A percentile compares a stretch with the other conserved stretches of the same genome.
Evolutionary conservation across 1,284 basidiomycete species (phyloP).

Genomic region (Austroboletus novae-zelandiae): DNA sequence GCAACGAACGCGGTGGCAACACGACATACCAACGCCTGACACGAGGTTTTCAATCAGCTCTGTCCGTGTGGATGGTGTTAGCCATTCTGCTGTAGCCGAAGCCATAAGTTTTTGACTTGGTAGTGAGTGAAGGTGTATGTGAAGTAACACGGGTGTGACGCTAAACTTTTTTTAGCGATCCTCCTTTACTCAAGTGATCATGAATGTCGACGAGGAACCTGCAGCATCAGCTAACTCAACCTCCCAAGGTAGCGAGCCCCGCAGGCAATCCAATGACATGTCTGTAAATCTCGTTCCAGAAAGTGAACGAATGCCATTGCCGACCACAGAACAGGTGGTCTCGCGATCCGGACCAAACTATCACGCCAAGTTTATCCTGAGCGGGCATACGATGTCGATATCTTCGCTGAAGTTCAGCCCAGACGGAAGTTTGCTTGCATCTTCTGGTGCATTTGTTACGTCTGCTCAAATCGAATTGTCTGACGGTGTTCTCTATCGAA

Average conservation of each 20-base stretch:
- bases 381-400: constrained; percentile 71
- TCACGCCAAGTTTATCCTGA: constrained; percentile 51
- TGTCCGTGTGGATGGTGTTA: constrained; percentile 70
- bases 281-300: constrained; percentile 6
- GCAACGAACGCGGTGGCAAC: neutral
- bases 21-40: constrained; percentile 80
- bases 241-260: constrained; percentile 4
- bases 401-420: constrained; percentile 81
- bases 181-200: constrained; percentile 1
- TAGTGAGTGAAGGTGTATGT: neutral
- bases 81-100: constrained; percentile 57
- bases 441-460: constrained; percentile 56
- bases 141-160: constrained; percentile 4
- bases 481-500: constrained; percentile 32
- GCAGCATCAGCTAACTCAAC: neutral
- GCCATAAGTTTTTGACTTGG: constrained; percentile 17
- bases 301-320: neutral
- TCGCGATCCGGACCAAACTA: constrained; percentile 36
- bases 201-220: constrained; percentile 19
- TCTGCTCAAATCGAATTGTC: constrained; percentile 8
- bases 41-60: constrained; percentile 88
- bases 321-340: constrained; percentile 2
- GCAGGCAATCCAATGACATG: constrained; percentile 10
- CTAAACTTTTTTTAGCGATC: neutral
- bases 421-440: constrained; percentile 69